Evolutionary conservation across 345 rosid genomes (phyloP).

Genomic region (Aquilaria malaccensis): DNA sequence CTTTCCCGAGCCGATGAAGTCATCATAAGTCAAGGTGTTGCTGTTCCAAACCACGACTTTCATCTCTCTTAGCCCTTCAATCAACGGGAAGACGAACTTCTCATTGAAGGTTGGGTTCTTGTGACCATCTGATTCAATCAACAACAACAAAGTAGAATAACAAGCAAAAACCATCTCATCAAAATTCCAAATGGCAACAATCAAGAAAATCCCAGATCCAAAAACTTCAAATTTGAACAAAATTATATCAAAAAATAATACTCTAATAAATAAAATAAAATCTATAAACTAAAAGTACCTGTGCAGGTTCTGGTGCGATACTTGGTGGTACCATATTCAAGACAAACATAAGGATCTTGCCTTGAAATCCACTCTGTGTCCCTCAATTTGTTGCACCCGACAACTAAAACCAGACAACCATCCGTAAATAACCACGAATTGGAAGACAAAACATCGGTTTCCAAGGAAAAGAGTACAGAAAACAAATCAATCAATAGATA

Average conservation of each 20-base stretch:
- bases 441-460: too few species aligned
- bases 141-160: neutral
- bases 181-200: neutral
- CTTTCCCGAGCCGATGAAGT: constrained; percentile 45
- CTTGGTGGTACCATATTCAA: constrained; percentile 37
- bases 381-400: constrained; percentile 39
- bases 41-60: constrained; percentile 38
- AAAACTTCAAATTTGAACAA: neutral
- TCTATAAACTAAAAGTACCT: constrained; percentile 16
- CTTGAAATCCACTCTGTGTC: constrained; percentile 51
- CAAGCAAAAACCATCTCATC: too few species aligned
- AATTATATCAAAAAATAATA: neutral
- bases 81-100: constrained; percentile 35
- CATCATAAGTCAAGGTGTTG: constrained; percentile 37
- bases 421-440: too few species aligned
- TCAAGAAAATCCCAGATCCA: too few species aligned
- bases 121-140: constrained; percentile 33
- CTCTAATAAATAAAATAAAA: too few species aligned
- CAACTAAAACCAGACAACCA: constrained; percentile 19
- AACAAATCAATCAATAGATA: neutral
- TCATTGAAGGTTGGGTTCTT: constrained; percentile 48
- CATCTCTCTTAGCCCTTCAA: constrained; percentile 46
- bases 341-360: constrained; percentile 46
- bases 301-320: constrained; percentile 45
- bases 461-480: neutral